phyloP scores from a whole-genome alignment of 257 asterid species.

The Scutellaria minor region DNA sequence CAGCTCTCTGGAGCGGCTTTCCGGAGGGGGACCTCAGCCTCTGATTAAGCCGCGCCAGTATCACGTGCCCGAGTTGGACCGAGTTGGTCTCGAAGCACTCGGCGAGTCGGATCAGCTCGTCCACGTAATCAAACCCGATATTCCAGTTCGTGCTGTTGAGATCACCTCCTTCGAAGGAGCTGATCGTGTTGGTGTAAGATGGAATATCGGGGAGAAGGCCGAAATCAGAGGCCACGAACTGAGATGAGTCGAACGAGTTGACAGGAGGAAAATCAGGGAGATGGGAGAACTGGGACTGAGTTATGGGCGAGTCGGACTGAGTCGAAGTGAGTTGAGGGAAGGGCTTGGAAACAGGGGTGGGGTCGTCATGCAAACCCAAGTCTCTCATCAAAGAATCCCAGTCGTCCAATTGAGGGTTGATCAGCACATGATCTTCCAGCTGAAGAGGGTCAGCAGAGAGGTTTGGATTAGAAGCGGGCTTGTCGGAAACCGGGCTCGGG shows the following conservation, averaged over 20 bases:
- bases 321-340: constrained; percentile 6
- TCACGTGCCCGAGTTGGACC: constrained; percentile 69
- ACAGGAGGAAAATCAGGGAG: constrained; percentile 53
- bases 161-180: constrained; percentile 40
- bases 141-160: constrained; percentile 41
- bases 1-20: constrained; percentile 79
- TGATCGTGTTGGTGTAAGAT: constrained; percentile 32
- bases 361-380: constrained; percentile 72
- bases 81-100: constrained; percentile 90
- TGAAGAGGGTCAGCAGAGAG: constrained; percentile 57
- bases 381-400: constrained; percentile 92
- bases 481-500: constrained; percentile 60
- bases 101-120: constrained; percentile 80
- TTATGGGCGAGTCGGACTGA: constrained; percentile 20
- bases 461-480: constrained; percentile 35
- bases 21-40: constrained; percentile 66
- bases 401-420: constrained; percentile 59
- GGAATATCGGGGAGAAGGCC: constrained; percentile 53
- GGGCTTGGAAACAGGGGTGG: constrained; percentile 38
- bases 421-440: constrained; percentile 78
- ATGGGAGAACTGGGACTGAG: constrained; percentile 40
- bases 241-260: constrained; percentile 54
- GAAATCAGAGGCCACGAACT: constrained; percentile 51
- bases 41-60: constrained; percentile 86
- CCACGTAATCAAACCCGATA: constrained; percentile 71